Evolutionary conservation across 441 rosid genomes (phyloP), one percentile per base, ranked within the genome.

Genomic region (Croton laevigatus): DNA sequence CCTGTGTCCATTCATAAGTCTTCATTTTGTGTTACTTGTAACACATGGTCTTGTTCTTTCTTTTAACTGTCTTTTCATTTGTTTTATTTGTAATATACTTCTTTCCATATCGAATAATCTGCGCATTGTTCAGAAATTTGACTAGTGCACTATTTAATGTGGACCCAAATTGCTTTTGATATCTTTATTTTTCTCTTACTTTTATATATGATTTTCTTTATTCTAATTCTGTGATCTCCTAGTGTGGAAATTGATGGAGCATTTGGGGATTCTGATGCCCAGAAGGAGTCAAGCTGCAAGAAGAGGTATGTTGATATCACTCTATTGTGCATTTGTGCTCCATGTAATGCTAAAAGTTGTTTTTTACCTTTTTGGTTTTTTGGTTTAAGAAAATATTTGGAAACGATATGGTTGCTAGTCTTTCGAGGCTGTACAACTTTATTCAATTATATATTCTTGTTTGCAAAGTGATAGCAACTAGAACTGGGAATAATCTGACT

Each of bases 211-310:
- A 17, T 40, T 3, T 42, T 57, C 7, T 59, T 19, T 70, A 65
- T 71, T 70, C 58, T 44, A 17, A 57, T 66, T 63, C 4, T 71
- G 54, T 68, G 13, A 70, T 54, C 40, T 74, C 59, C 20, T 69
- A 95, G 99, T 57, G 70, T 12, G 59, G 90, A 88, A 70, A 81
- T 85, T 63, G 97, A 89, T 85, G 93, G 83, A 67, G 81, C 91
- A 3, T 78, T 83, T 48, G 96, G 86, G 77, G 89, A 94, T 69
- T 86, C 91, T 54, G 91, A 90, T 59, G 84, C 75, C 65, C 80
- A 66, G 54, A 92, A 89, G 86, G 97, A 92, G 69, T 81, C 84
- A 73, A 77, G 86, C 74, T 84, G 91, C 64, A 92, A 87, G 82
- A 94, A 94, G 87, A 86, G 97, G 99, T 95, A 75, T 10, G 20